Conservation (phyloP, 371 early-diverging fungal species). For the Nematocida displodere region DNA sequence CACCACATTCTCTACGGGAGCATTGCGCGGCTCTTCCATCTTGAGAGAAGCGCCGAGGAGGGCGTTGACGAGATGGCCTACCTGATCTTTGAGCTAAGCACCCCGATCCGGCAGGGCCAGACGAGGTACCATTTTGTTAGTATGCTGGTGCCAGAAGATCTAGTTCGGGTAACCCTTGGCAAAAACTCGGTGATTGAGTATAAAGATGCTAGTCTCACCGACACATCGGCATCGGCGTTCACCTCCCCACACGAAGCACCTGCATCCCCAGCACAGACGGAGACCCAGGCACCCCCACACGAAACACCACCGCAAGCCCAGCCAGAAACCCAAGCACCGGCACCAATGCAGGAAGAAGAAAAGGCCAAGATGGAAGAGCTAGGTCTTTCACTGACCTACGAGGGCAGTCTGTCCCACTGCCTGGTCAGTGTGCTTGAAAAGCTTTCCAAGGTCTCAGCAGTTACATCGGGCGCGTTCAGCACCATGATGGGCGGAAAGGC, state of each 20-base stretch:
- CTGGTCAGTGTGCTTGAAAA: conserved; percentile 80
- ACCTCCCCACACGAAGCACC: not conserved
- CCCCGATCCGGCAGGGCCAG: conserved; percentile 93
- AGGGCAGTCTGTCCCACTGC: conserved; percentile 76
- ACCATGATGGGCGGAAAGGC: conserved; percentile 67
- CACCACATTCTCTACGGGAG: conserved; percentile 61
- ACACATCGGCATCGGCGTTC: conserved; percentile 22
- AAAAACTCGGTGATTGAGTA: conserved; percentile 28
- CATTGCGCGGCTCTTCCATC: conserved; percentile 52
- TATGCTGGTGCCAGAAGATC: conserved; percentile 71
- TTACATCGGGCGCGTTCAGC: conserved; percentile 67
- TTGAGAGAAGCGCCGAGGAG: conserved; percentile 54
- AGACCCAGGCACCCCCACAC: not conserved
- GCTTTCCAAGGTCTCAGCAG: conserved; percentile 73
- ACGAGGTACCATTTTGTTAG: conserved; percentile 90
- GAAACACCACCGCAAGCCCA: conserved; percentile 63
- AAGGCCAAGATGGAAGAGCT: conserved; percentile 65
- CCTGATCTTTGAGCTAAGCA: conserved; percentile 84
- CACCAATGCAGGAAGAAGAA: conserved; percentile 25
- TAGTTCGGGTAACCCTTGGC: conserved; percentile 21
- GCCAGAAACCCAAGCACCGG: conserved; percentile 6
- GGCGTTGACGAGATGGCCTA: conserved; percentile 46
- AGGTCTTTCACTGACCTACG: conserved; percentile 75
- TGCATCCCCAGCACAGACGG: not conserved
- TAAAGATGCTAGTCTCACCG: conserved; percentile 47